A percentile compares a stretch with the other conserved stretches of the same genome.
These are phyloP conservation scores for Amauroascus verrucosus DNA, from an alignment of 2,329 filamentous ascomycete genomes.

Conservation along the genomic window DNA sequence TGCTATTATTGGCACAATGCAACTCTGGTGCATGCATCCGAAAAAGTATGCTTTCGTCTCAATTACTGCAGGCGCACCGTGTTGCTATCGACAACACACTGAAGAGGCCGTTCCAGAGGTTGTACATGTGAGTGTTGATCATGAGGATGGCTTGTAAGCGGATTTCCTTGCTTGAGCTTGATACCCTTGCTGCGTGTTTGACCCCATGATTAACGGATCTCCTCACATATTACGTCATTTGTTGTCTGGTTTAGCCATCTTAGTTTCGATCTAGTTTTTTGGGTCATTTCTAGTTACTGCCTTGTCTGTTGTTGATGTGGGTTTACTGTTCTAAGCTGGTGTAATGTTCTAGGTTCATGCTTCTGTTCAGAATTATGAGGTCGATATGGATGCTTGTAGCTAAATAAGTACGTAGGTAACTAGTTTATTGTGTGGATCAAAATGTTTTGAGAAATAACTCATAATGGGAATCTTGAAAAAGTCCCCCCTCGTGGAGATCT, in stretches of 20 bases:
- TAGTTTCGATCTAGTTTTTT: background rate
- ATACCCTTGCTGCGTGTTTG: slow-evolving; percentile 1
- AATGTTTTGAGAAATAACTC: no score
- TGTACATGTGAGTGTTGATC: slow-evolving; percentile 14
- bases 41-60: slow-evolving; percentile 36
- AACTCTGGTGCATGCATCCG: slow-evolving; percentile 47
- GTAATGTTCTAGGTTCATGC: no score
- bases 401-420: no score
- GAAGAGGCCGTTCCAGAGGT: slow-evolving; percentile 6
- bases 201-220: background rate
- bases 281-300: background rate
- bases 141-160: background rate
- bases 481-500: no score
- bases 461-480: no score
- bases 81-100: slow-evolving; percentile 8
- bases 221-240: background rate
- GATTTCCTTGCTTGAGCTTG: slow-evolving; percentile 1
- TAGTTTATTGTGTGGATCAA: no score
- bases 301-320: no score
- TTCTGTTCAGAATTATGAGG: no score
- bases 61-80: slow-evolving; percentile 22
- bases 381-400: no score
- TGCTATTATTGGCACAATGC: slow-evolving; percentile 46
- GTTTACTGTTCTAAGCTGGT: no score
- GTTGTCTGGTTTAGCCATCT: background rate